These are phyloP conservation scores for Torrubiellomyces zombiae DNA, from an alignment of 2,329 filamentous ascomycete genomes.

Conservation along the genomic window DNA sequence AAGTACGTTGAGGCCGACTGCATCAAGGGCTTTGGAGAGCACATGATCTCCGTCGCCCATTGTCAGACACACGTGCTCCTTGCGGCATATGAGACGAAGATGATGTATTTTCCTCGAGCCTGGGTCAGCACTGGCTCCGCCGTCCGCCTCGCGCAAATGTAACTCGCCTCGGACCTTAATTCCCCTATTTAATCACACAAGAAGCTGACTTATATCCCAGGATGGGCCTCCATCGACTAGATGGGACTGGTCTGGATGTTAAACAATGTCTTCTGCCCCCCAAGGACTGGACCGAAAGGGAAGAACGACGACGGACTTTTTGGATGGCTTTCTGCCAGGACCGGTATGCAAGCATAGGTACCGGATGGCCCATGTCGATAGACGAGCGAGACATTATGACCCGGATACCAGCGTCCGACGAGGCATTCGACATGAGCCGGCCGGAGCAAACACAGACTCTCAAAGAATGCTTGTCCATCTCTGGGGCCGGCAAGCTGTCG, in stretches of 20 bases:
- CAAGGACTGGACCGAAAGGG: constrained; percentile 83
- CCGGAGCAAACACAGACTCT: constrained; percentile 57
- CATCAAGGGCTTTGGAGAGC: constrained; percentile 81
- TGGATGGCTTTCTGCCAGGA: constrained; percentile 90
- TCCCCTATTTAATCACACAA: background rate
- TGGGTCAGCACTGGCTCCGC: constrained; percentile 84
- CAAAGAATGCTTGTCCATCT: constrained; percentile 49
- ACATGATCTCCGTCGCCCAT: constrained; percentile 71
- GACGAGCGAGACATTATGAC: constrained; percentile 86
- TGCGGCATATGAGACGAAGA: constrained; percentile 81
- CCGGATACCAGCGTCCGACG: constrained; percentile 67
- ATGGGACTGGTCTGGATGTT: constrained; percentile 69
- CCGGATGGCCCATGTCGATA: constrained; percentile 89
- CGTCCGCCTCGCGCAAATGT: constrained; percentile 73
- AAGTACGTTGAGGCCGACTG: constrained; percentile 86
- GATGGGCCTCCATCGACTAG: constrained; percentile 81
- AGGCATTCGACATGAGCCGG: constrained; percentile 67
- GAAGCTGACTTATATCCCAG: constrained; percentile 30
- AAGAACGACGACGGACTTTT: constrained; percentile 82
- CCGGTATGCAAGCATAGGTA: constrained; percentile 87
- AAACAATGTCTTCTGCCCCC: constrained; percentile 81
- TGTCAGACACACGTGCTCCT: constrained; percentile 73
- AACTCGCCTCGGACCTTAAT: constrained; percentile 15
- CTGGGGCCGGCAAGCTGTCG: constrained; percentile 59
- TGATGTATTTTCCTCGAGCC: constrained; percentile 91